Conservation (phyloP, 2,329 filamentous ascomycete species). For the Mycocentrospora acerina region DNA sequence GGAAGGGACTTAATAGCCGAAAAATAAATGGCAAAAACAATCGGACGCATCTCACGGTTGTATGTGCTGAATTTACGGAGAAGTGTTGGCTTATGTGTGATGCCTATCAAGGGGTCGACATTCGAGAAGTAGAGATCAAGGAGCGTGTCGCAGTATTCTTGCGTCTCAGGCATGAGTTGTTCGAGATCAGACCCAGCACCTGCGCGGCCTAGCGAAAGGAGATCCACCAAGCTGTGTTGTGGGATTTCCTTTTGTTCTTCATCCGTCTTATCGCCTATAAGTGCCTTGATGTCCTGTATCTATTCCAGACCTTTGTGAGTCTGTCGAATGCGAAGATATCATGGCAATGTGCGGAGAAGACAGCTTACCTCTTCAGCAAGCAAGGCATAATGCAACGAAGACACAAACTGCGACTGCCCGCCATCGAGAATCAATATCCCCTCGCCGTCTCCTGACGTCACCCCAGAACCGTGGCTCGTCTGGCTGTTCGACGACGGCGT, state of each 20-base stretch:
- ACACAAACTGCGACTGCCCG: conserved; percentile 43
- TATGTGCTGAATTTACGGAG: conserved; percentile 30
- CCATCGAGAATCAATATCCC: conserved; percentile 41
- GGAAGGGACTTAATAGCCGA: conserved; percentile 39
- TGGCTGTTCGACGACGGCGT: conserved; percentile 39
- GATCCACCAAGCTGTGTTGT: conserved; percentile 32
- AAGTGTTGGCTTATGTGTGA: conserved; percentile 38
- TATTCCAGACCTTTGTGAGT: conserved; percentile 9
- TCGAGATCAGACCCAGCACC: conserved; percentile 27
- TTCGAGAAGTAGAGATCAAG: conserved; percentile 39
- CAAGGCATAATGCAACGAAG: conserved; percentile 43
- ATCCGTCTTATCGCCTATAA: conserved; percentile 36
- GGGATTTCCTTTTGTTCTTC: conserved; percentile 32
- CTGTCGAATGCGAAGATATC: too few species aligned
- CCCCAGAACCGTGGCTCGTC: conserved; percentile 36
- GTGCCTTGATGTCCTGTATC: conserved; percentile 44
- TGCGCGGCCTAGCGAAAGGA: conserved; percentile 37
- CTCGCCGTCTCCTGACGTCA: conserved; percentile 39
- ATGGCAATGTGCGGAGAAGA: background rate
- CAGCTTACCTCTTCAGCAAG: conserved; percentile 41
- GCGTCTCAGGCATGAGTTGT: conserved; percentile 30
- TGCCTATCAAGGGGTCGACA: conserved; percentile 41
- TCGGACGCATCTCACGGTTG: conserved; percentile 32
- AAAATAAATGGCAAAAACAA: conserved; percentile 41
- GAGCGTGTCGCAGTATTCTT: conserved; percentile 35